Base-by-base conservation (phyloP, 306 rosid species). In the Citrullus mucosospermus region DNA sequence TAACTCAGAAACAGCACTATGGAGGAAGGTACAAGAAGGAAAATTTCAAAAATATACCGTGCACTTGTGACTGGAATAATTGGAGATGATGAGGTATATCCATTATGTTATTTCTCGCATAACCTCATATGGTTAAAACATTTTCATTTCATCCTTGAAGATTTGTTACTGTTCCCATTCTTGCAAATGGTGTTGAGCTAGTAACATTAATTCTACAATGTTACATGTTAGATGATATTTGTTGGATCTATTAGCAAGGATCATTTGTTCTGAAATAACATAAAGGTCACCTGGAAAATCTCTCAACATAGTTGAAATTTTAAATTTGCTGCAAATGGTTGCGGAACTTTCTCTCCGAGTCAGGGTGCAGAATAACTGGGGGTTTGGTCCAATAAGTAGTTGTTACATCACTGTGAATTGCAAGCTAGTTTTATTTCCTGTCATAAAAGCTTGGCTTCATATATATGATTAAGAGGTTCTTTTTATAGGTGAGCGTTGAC, bases 51-150 rank as follows among this genome's bases (percentile, higher is more conserved):
- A 87, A 78, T 92, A 71, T 95, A 92, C 75, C 88, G 96, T 51
- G 98, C 96, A 53, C 92, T 88, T 70, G 93, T 81, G 36, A 87
- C 88, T 79, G 96, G 96, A 77, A 83, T 91, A 83, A 46, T 95
- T 79, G 83, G 82, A 79, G 83, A 86, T 78, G 97, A 95, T 65
- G 82, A 86, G 97, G 97, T 90, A 89, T 79, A 16, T 10, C n/a
- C 30, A 32, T 32, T 34, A 12, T 39, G 28, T 3, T 13, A 48
- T 1, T 71, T 71, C 17, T 25, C 5, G 16, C 4, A 67, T 68
- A 68, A 25, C 32, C 22, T 43, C 6, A 0, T 38, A 12, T 48
- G 76, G 76, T 46, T 48, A 71, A 13, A 5, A 0, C 57, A 48
- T 50, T 30, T 71, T 22, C 77, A 71, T 71, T 13, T 71, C 43